Conservation (phyloP, 129 eudicot genomes). For the Dittrichia graveolens region DNA sequence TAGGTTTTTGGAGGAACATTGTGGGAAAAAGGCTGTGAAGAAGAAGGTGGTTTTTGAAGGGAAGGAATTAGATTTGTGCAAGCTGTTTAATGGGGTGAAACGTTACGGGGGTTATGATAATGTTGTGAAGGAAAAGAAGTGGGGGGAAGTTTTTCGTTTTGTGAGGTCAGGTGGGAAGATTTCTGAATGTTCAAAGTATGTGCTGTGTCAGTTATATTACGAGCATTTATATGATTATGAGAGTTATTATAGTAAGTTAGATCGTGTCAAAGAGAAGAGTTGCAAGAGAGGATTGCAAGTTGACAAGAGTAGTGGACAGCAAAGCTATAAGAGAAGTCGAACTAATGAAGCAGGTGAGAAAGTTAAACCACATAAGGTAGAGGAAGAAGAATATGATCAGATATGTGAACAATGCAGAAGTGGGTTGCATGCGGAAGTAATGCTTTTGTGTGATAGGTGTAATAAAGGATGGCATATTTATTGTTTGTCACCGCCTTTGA, state of each 20-base stretch:
- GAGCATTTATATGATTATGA: conserved; percentile 96
- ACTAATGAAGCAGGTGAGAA: conserved; percentile 61
- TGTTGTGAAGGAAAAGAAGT: conserved; percentile 78
- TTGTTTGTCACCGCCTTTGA: conserved; percentile 93
- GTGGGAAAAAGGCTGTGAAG: conserved; percentile 75
- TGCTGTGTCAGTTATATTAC: conserved; percentile 69
- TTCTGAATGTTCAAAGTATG: conserved; percentile 87
- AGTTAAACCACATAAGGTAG: conserved; percentile 39
- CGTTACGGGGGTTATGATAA: conserved; percentile 91
- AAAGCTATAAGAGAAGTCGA: conserved; percentile 56
- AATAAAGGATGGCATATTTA: conserved; percentile 96
- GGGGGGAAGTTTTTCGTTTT: conserved; percentile 91
- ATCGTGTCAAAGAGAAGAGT: conserved; percentile 49
- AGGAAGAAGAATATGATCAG: conserved; percentile 63
- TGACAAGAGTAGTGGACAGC: conserved; percentile 42
- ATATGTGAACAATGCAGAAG: conserved; percentile 95
- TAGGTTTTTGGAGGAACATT: conserved; percentile 73
- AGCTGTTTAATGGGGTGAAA: conserved; percentile 84
- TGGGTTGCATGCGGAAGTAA: conserved; percentile 97
- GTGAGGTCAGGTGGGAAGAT: conserved; percentile 71
- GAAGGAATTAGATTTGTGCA: conserved; percentile 88
- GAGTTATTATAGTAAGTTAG: conserved; percentile 58
- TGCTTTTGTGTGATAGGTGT: conserved; percentile 96
- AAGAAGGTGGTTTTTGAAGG: conserved; percentile 89
- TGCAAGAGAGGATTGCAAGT: conserved; percentile 42